A percentile compares a stretch with the other conserved stretches of the same genome.
Evolutionary conservation across 345 rosid species (phyloP).

Genomic region (Bruguiera sexangula): DNA sequence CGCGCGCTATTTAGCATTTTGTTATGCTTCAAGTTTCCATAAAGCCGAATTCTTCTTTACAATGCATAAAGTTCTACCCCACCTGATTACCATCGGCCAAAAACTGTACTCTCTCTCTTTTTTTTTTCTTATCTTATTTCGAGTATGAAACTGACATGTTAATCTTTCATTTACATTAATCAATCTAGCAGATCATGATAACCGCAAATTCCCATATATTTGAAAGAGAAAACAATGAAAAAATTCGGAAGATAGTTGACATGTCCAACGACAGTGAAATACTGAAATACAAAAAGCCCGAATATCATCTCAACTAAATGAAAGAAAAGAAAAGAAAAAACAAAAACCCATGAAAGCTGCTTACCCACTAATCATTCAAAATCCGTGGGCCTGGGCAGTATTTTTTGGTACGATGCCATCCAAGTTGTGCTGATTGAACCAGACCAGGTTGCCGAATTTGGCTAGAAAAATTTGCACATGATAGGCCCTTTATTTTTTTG

Average conservation of each 20-base stretch:
- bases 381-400: too few relatives aligned
- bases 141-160: too few relatives aligned
- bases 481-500: too few relatives aligned
- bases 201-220: slow-evolving; percentile 19
- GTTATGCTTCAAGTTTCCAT: background rate
- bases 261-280: background rate
- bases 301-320: too few relatives aligned
- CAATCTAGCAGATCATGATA: background rate
- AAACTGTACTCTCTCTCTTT: background rate
- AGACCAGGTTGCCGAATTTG: too few relatives aligned
- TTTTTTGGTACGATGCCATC: too few relatives aligned
- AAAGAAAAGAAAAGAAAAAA: too few relatives aligned
- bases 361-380: background rate
- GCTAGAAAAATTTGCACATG: too few relatives aligned
- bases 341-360: too few relatives aligned
- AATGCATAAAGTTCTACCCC: background rate
- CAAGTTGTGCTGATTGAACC: too few relatives aligned
- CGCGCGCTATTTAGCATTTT: background rate
- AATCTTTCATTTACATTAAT: background rate
- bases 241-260: background rate
- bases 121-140: background rate
- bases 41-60: slow-evolving; percentile 6
- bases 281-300: slow-evolving; percentile 1
- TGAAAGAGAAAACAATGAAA: background rate
- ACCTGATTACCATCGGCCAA: slow-evolving; percentile 20